Evolutionary conservation across 2,329 filamentous ascomycete species (phyloP), one percentile per base, ranked within the genome.

Genomic region (Trichoderma pleuroti): DNA sequence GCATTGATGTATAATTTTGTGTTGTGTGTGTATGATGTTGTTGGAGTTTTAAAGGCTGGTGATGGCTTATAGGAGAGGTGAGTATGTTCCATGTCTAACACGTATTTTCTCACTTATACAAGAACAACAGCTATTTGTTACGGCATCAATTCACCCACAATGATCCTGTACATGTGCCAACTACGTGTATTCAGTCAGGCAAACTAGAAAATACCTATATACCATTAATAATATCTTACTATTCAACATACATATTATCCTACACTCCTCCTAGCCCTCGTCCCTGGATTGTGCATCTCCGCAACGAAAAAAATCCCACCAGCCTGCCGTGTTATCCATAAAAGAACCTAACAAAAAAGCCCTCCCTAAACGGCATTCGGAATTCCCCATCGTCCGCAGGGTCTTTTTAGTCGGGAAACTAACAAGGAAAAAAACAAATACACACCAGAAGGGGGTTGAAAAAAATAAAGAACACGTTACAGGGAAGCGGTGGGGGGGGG

Each of bases 341-440:
- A 18, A 18, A 24, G 1, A 10, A 42, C n/a, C n/a, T n/a, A n/a
- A 18, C 18, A 57, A 34, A 57, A 56, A 28, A 52, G 21, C 42
- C 42, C n/a, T 30, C 54, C 26, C 16, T 2, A 34, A 42, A 28
- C 65, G 65, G 65, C 56, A 61, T 68, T 68, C 65, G 65, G 65
- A 68, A 61, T 36, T 68, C 56, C 16, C 49, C n/a, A 4, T 18
- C 16, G 8, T 21, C 65, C 65, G 65, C 59, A 3, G 6, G 14
- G 30, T 5, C 24, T 14, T 8, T 2, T 56, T 56, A 36, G 16
- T 39, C 16, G 14, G 28, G 2, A 34, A n/a, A 28, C 26, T 28
- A 28, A 16, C 11, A 65, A 56, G 10, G 2, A 26, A 6, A 1
- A 18, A 42, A n/a, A 28, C 6, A 42, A 18, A 52, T 8, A 49